These are phyloP conservation scores for Schizophyllum commune DNA, from an alignment of 1,284 basidiomycete species.

Conservation along the genomic window DNA sequence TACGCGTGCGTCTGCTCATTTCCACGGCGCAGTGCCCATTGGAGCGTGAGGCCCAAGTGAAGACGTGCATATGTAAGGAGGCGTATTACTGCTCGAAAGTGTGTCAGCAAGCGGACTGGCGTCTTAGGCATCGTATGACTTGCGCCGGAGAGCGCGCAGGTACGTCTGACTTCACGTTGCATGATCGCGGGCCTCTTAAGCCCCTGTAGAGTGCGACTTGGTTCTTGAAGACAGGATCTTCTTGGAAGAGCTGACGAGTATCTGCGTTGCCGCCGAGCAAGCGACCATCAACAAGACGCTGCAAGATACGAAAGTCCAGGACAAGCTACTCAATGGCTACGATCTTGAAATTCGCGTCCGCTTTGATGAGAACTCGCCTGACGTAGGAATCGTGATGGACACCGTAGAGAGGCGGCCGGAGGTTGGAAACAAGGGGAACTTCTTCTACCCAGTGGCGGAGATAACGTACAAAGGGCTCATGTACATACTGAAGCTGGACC, in stretches of 20 bases:
- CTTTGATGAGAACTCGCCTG: not conserved
- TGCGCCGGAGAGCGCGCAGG: not conserved
- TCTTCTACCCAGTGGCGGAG: too few species aligned
- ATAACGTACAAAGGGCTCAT: too few species aligned
- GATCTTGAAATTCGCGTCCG: not conserved
- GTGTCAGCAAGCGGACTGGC: not conserved
- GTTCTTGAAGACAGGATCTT: not conserved
- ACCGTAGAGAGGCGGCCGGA: too few species aligned
- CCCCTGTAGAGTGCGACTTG: not conserved
- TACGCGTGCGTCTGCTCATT: not conserved
- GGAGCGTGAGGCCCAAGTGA: not conserved
- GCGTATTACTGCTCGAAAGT: not conserved
- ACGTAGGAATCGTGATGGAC: not conserved
- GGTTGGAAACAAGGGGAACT: too few species aligned
- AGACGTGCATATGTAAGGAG: not conserved
- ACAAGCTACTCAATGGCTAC: not conserved
- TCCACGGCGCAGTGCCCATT: not conserved
- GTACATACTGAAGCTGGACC: too few species aligned
- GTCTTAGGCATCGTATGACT: not conserved
- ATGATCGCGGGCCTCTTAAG: not conserved
- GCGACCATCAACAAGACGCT: not conserved
- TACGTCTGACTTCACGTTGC: not conserved
- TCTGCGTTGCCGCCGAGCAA: not conserved
- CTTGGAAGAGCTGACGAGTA: not conserved
- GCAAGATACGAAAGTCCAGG: not conserved